Evolutionary conservation across 106 monocot species (phyloP).

Genomic region (Acorus gramineus): DNA sequence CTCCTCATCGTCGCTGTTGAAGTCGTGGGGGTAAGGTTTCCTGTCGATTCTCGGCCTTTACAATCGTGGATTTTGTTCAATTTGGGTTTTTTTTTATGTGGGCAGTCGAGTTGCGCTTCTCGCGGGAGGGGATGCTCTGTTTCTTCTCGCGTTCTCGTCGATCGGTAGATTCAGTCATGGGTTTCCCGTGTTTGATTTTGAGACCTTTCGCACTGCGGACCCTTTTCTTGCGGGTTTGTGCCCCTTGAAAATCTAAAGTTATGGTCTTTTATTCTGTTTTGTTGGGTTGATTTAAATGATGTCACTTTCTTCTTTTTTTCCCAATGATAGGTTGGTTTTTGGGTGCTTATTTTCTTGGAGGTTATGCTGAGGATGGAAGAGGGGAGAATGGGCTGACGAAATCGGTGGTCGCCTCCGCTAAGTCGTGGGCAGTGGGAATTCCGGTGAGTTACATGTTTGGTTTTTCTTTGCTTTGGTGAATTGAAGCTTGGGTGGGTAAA

Average conservation of each 20-base stretch:
- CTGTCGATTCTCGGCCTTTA: not conserved
- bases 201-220: conserved; percentile 68
- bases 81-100: not conserved
- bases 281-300: not conserved
- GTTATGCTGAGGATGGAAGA: conserved; percentile 42
- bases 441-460: conserved; percentile 32
- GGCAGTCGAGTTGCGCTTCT: conserved; percentile 63
- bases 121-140: conserved; percentile 61
- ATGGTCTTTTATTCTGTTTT: not conserved
- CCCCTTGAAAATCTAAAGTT: not conserved
- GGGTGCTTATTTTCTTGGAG: conserved; percentile 49
- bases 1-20: conserved; percentile 1
- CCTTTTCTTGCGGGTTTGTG: conserved; percentile 76
- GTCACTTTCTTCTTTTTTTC: no score
- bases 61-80: not conserved
- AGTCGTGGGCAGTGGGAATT: conserved; percentile 68
- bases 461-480: no score
- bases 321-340: conserved; percentile 43
- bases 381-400: conserved; percentile 35
- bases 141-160: conserved; percentile 65
- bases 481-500: no score
- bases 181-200: conserved; percentile 46
- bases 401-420: conserved; percentile 35
- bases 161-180: conserved; percentile 90
- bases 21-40: not conserved